Evolutionary conservation across 257 asterid genomes (phyloP), one percentile per base, ranked within the genome.

Genomic region (Thymus quinquecostatus): DNA sequence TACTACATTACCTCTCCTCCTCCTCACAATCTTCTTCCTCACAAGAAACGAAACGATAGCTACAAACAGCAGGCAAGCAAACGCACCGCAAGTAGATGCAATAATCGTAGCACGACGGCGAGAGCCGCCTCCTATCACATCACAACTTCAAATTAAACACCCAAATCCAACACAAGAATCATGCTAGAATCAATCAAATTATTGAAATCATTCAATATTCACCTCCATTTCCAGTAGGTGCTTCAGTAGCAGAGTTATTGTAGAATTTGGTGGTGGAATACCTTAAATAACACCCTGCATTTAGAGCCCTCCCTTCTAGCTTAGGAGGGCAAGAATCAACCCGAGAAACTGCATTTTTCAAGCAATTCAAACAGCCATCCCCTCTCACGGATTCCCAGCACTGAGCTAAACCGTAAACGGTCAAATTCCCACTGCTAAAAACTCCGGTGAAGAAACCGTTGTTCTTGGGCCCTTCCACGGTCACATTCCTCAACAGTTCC

Each of bases 381-480:
- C 83, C 80, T 45, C 73, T 84, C 69, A 89, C 87, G 63, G 76
- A 59, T 76, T 86, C 86, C 96, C 96, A 89, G 76, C 95, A 89
- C 73, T 89, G 96, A 71, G 90, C 90, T 85, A 89, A 62, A 3
- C 95, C 96, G 45, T 81, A 87, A 71, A 89, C 95, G 0, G 83
- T 81, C 81, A 83, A 73, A 69, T 82, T 86, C 80, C 87, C 90
- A 60, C 36, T 66, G 29, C 27, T 66, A 49, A 79, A 85, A 13
- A 9, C 67, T 45, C 84, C 88, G 0, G 83, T 86, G 41, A 80
- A 86, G 51, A 83, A 89, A 36, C 92, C 90, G 51, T 78, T 90
- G 73, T 78, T 87, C 76, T n/a, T 80, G 27, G 74, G 61, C 63
- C 85, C 96, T 50, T 69, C 80, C 9, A 69, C 41, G 0, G 74